Percentiles rank a stretch among this genome's conserved stretches.
These are phyloP conservation scores for Botryotinia globosa DNA, from an alignment of 2,329 filamentous ascomycete species.

Conservation along the genomic window DNA sequence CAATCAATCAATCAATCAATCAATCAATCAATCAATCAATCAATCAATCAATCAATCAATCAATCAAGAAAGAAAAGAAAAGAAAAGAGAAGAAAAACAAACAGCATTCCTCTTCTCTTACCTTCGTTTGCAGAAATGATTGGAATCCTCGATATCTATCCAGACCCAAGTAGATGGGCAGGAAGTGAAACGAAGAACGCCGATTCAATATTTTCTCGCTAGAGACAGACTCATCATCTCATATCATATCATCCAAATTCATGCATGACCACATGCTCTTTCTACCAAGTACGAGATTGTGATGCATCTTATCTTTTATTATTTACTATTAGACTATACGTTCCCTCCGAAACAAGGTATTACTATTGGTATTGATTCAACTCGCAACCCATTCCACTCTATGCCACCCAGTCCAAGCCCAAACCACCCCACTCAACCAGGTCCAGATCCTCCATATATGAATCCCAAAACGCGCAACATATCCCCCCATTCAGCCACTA, in stretches of 20 bases:
- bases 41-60: too few species aligned
- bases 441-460: neutral
- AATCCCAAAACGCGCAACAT: slow-evolving; percentile 7
- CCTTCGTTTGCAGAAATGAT: neutral
- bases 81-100: too few species aligned
- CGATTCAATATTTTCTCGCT: neutral
- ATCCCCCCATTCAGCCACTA: neutral
- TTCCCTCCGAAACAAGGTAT: neutral
- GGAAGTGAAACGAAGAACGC: neutral
- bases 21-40: too few species aligned
- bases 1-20: too few species aligned
- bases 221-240: neutral
- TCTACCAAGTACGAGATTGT: neutral
- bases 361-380: neutral
- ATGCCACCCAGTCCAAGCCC: neutral
- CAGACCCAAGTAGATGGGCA: neutral
- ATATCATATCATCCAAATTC: neutral
- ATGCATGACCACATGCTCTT: neutral
- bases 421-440: neutral
- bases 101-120: too few species aligned
- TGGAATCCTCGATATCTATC: neutral
- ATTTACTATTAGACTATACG: slow-evolving; percentile 1
- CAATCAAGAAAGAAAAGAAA: too few species aligned
- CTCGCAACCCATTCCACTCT: neutral
- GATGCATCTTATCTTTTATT: neutral